Percentiles rank a stretch among this genome's conserved stretches.
Evolutionary conservation across 2,329 filamentous ascomycete species (phyloP).

Genomic region (Aspergillus sp.): DNA sequence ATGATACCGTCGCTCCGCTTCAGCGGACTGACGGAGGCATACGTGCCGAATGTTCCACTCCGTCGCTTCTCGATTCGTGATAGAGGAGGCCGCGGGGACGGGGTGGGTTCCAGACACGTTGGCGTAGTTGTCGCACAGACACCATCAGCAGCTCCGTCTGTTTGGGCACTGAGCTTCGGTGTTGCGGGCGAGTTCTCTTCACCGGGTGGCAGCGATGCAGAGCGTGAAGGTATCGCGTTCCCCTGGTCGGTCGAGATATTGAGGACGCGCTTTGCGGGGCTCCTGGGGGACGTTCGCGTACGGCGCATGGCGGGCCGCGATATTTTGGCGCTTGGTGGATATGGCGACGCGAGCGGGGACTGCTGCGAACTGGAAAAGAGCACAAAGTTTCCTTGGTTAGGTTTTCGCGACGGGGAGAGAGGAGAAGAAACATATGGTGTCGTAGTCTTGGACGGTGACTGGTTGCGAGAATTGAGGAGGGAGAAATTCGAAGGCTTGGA

Average conservation of each 20-base stretch:
- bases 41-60: constrained; percentile 38
- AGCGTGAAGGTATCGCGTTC: constrained; percentile 50
- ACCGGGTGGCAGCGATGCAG: constrained; percentile 38
- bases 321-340: constrained; percentile 58
- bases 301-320: constrained; percentile 36
- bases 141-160: constrained; percentile 12
- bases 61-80: constrained; percentile 42
- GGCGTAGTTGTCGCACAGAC: constrained; percentile 33
- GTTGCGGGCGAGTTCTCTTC: constrained; percentile 37
- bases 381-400: constrained; percentile 46
- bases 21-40: constrained; percentile 64
- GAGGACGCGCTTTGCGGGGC: constrained; percentile 69
- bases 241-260: constrained; percentile 61
- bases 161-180: constrained; percentile 17
- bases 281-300: constrained; percentile 63
- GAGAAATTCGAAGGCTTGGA: constrained; percentile 67
- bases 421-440: constrained; percentile 42
- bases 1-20: constrained; percentile 88
- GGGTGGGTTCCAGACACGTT: constrained; percentile 14
- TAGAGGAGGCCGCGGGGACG: constrained; percentile 29
- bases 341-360: constrained; percentile 54
- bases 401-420: constrained; percentile 49
- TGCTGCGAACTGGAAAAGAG: constrained; percentile 36
- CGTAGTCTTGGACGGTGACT: constrained; percentile 42
- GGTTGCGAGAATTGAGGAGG: constrained; percentile 44